phyloP scores from a whole-genome alignment of 768 basidiomycete genomes.

The Daedaleopsis nitida region DNA sequence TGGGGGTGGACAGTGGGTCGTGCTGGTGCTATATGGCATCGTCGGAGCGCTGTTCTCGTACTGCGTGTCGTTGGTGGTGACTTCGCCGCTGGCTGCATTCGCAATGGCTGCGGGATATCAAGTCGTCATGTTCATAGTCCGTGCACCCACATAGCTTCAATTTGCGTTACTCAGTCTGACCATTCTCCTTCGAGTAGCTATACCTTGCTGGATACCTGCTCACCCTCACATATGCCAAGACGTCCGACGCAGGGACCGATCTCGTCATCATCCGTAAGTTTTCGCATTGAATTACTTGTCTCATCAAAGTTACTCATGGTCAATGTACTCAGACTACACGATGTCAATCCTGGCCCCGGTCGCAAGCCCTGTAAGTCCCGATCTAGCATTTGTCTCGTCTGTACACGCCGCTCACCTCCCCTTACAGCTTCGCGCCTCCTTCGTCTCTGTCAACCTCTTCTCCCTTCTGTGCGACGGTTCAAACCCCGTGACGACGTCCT shows the following conservation, averaged over 20 bases:
- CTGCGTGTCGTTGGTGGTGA: conserved; percentile 57
- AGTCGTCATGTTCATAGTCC: conserved; percentile 68
- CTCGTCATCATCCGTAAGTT: conserved; percentile 61
- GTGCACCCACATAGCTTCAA: conserved; percentile 29
- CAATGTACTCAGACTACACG: conserved; percentile 52
- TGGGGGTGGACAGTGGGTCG: conserved; percentile 57
- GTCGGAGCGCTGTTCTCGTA: conserved; percentile 71
- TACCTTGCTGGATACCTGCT: conserved; percentile 71
- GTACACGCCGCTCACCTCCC: not conserved
- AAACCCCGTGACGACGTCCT: conserved; percentile 44
- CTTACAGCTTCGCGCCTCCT: conserved; percentile 58
- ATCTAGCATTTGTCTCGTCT: not conserved
- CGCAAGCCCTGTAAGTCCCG: conserved; percentile 58
- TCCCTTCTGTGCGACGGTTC: conserved; percentile 67
- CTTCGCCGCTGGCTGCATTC: conserved; percentile 73
- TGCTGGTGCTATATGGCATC: conserved; percentile 70
- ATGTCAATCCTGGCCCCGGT: conserved; percentile 70
- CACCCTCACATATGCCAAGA: conserved; percentile 71
- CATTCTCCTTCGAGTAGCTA: conserved; percentile 40
- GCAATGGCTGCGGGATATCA: conserved; percentile 74
- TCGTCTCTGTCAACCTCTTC: conserved; percentile 81
- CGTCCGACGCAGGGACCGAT: conserved; percentile 50
- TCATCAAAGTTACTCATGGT: no score
- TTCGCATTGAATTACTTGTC: not conserved
- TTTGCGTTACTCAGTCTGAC: not conserved